Percentiles rank a stretch among this genome's conserved stretches.
phyloP scores from a whole-genome alignment of 208 protist genomes.

The Trypanosoma avium region DNA sequence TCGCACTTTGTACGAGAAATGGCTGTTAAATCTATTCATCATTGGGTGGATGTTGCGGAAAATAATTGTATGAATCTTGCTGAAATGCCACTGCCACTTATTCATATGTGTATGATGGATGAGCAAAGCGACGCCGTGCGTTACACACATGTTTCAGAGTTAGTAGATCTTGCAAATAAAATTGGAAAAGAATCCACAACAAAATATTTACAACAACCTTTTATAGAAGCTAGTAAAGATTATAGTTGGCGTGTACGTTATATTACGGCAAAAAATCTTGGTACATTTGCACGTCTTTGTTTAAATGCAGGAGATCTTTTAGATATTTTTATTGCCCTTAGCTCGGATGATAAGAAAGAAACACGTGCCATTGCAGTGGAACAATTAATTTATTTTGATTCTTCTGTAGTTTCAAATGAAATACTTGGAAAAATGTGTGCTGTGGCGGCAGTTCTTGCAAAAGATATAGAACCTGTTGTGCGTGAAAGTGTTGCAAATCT shows the following conservation, averaged over 20 bases:
- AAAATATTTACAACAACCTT: slow-evolving; percentile 54
- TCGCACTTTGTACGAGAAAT: slow-evolving; percentile 54
- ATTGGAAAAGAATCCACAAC: slow-evolving; percentile 49
- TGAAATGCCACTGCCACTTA: slow-evolving; percentile 66
- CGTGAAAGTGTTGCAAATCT: slow-evolving; percentile 46
- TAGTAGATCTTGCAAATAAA: slow-evolving; percentile 44
- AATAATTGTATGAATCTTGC: slow-evolving; percentile 43
- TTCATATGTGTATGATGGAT: slow-evolving; percentile 55
- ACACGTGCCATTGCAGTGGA: slow-evolving; percentile 62
- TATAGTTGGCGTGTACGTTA: slow-evolving; percentile 81
- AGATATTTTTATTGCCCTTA: slow-evolving; percentile 40
- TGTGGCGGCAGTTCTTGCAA: slow-evolving; percentile 44
- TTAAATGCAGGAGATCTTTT: slow-evolving; percentile 46
- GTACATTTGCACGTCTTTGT: slow-evolving; percentile 42
- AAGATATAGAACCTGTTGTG: slow-evolving; percentile 55
- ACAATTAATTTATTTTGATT: slow-evolving; percentile 38
- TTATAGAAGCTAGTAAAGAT: slow-evolving; percentile 46
- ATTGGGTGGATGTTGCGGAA: slow-evolving; percentile 63
- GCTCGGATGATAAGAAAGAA: slow-evolving; percentile 65
- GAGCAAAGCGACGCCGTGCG: slow-evolving; percentile 76
- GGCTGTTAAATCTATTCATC: slow-evolving; percentile 48
- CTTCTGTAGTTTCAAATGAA: neutral
- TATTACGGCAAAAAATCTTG: slow-evolving; percentile 51
- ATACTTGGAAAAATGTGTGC: slow-evolving; percentile 27
- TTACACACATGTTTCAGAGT: slow-evolving; percentile 51